These are phyloP conservation scores for Teratosphaeria nubilosa DNA, from an alignment of 2,329 filamentous ascomycete species.

Conservation along the genomic window DNA sequence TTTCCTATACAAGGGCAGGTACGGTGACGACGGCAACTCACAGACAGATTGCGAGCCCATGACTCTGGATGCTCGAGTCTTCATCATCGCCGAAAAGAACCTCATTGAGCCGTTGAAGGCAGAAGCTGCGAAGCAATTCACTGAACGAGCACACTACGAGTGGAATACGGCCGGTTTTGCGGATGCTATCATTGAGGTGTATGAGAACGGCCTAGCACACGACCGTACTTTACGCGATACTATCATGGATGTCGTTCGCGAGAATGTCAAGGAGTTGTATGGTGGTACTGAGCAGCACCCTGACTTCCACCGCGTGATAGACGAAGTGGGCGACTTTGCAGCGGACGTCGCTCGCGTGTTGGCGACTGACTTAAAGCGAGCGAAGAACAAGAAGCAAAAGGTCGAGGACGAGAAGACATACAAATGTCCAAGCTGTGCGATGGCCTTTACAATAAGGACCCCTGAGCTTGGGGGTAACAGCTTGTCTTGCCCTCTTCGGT, in stretches of 20 bases:
- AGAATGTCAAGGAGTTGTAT: neutral
- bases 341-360: neutral
- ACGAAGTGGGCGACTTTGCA: neutral
- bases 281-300: neutral
- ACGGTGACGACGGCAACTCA: conserved; percentile 5
- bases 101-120: conserved; percentile 22
- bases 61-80: conserved; percentile 12
- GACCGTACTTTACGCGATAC: neutral
- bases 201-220: neutral
- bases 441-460: neutral
- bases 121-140: conserved; percentile 24
- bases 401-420: neutral
- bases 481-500: neutral
- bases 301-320: neutral
- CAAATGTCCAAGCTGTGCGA: neutral
- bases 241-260: neutral
- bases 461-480: neutral
- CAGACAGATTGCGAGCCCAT: conserved; percentile 12
- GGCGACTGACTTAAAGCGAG: conserved; percentile 4
- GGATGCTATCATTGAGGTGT: conserved; percentile 2
- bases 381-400: conserved; percentile 2
- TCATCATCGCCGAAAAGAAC: conserved; percentile 27
- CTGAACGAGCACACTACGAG: neutral
- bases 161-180: conserved; percentile 1
- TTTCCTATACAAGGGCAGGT: conserved; percentile 10